Base-by-base conservation (phyloP, 768 basidiomycete genomes). In the Leccinum variicolor region DNA sequence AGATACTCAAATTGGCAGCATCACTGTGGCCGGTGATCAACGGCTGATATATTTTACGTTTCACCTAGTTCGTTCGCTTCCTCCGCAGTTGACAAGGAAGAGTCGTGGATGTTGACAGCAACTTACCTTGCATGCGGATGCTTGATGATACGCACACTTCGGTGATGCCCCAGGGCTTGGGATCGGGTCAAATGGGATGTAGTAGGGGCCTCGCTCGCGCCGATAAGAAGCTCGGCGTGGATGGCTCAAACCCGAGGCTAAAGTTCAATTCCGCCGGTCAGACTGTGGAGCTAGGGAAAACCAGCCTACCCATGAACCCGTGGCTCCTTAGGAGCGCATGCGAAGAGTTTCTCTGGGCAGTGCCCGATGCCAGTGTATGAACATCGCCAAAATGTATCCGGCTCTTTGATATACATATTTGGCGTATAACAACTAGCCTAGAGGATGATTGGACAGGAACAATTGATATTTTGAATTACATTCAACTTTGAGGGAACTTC, bases 181-280 rank as follows among this genome's bases (percentile, higher is more conserved):
- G 7, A 36, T n/a, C 19, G 3, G 36, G 17, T 39, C 8, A 17
- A 7, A 39, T 39, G 8, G 36, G 15, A 8, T 17, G 15, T 36
- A 36, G 34, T 36, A 17, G 8, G 7, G 36, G 36, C 17, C 36
- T 36, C 34, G 34, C 13, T 39, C 39, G 11, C n/a, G 39, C 39
- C 39, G 39, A 41, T 19, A 1, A n/a, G 39, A 39, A 41, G n/a
- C 39, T 41, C 9, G 17, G 15, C 17, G 36, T 17, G 36, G 36
- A 17, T 7, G n/a, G 15, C n/a, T 41, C n/a, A 41, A 41, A 41
- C 6, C 11, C 13, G 41, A 43, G 19, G 7, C 8, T 88, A 67
- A 81, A 94, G 71, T 91, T 86, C 36, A 94, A 79, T 64, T 94
- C 90, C 0, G 86, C 77, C 0, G 92, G 91, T 15, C 86, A 83